Conservation (phyloP, 2,329 filamentous ascomycete species). For the Leptographium galeiforme region DNA sequence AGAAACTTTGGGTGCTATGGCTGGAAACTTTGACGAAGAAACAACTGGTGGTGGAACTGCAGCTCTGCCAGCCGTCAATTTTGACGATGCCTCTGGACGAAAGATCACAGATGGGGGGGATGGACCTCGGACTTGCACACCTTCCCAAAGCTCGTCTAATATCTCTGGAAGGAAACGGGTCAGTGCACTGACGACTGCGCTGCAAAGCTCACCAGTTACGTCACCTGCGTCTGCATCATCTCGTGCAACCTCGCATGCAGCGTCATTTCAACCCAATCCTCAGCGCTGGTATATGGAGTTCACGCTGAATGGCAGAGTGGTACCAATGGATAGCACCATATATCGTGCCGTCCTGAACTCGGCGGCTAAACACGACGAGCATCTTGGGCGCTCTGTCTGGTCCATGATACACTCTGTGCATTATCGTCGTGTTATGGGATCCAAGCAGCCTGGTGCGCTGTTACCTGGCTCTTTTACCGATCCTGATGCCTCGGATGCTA, state of each 20-base stretch:
- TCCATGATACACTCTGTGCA: conserved; percentile 82
- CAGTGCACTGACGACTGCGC: conserved; percentile 24
- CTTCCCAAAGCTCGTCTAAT: conserved; percentile 43
- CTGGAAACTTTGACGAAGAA: conserved; percentile 82
- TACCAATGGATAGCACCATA: conserved; percentile 86
- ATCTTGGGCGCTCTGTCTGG: conserved; percentile 69
- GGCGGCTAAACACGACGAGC: conserved; percentile 40
- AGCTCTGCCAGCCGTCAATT: conserved; percentile 77
- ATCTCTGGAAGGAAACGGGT: conserved; percentile 17
- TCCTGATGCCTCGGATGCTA: not conserved
- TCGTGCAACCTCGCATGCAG: conserved; percentile 67
- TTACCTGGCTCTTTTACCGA: conserved; percentile 24
- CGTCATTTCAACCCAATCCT: conserved; percentile 64
- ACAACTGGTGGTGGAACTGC: conserved; percentile 59
- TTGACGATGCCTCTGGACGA: conserved; percentile 76
- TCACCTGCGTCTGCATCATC: conserved; percentile 42
- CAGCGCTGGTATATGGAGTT: conserved; percentile 99
- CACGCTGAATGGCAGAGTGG: conserved; percentile 67
- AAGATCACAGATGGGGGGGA: conserved; percentile 86
- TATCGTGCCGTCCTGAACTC: conserved; percentile 80
- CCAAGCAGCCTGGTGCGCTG: conserved; percentile 59
- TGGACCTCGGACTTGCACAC: conserved; percentile 74
- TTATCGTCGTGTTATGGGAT: conserved; percentile 74
- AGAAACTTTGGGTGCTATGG: conserved; percentile 65
- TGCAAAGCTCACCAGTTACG: conserved; percentile 29